Conservation (phyloP, 768 basidiomycete species). For the Phlegmacium glaucopus region DNA sequence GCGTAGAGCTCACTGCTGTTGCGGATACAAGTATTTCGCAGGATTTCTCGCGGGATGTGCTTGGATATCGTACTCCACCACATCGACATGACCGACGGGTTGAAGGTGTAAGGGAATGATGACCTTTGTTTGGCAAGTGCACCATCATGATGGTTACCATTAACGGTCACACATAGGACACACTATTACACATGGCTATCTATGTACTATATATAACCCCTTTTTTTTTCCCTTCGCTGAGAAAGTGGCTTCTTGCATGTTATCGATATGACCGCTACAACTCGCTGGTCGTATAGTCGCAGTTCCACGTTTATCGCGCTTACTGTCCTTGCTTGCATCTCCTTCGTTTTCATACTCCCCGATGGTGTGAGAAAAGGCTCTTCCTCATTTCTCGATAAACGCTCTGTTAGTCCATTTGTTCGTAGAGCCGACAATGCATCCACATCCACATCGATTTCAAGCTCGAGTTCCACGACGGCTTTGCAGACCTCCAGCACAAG, state of each 20-base stretch:
- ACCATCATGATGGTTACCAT: neutral
- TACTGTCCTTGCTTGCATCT: constrained; percentile 13
- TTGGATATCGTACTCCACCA: constrained; percentile 3
- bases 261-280: constrained; percentile 15
- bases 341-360: constrained; percentile 7
- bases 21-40: constrained; percentile 9
- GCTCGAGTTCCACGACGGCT: neutral
- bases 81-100: neutral
- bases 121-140: neutral
- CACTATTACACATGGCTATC: no score
- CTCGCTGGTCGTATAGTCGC: constrained; percentile 14
- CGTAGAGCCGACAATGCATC: constrained; percentile 3
- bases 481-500: neutral
- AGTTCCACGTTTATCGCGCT: constrained; percentile 14
- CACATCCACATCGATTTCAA: neutral
- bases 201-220: no score
- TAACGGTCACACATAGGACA: no score
- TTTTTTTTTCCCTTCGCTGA: no score
- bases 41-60: constrained; percentile 8
- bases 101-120: neutral
- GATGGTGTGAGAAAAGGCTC: constrained; percentile 3
- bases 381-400: constrained; percentile 6
- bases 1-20: constrained; percentile 30
- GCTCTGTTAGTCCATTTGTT: constrained; percentile 4
- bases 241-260: neutral